Conservation (phyloP, 495 filamentous ascomycete genomes). For the Xylaria flabelliformis region DNA sequence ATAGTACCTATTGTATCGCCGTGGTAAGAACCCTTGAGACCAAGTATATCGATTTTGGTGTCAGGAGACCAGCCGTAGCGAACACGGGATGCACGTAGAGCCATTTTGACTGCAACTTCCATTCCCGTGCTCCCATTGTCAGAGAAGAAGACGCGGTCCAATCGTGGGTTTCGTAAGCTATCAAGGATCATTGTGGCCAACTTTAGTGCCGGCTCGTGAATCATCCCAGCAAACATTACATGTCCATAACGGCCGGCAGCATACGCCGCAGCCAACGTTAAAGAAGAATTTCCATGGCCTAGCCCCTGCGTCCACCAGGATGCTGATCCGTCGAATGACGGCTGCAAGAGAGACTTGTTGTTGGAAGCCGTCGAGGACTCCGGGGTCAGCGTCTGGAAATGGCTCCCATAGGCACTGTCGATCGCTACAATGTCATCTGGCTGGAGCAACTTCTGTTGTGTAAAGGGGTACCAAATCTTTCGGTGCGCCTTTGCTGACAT, state of each 20-base stretch:
- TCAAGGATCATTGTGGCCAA: conserved; percentile 66
- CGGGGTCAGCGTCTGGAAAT: conserved; percentile 66
- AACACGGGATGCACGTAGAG: conserved; percentile 63
- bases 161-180: conserved; percentile 63
- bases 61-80: conserved; percentile 68
- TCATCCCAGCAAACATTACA: conserved; percentile 78
- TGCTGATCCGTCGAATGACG: conserved; percentile 78
- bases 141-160: conserved; percentile 74
- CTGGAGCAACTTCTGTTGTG: conserved; percentile 69
- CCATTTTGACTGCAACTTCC: conserved; percentile 85
- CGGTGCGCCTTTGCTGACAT: conserved; percentile 64
- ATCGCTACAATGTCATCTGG: conserved; percentile 68
- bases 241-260: conserved; percentile 84
- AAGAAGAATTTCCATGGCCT: conserved; percentile 71
- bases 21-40: conserved; percentile 78
- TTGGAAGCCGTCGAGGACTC: neutral
- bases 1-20: conserved; percentile 84
- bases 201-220: conserved; percentile 72
- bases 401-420: conserved; percentile 77
- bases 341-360: conserved; percentile 49
- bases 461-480: conserved; percentile 82
- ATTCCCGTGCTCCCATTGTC: conserved; percentile 82
- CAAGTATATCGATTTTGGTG: conserved; percentile 64
- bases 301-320: conserved; percentile 90
- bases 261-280: conserved; percentile 74